Evolutionary conservation across 306 rosid species (phyloP).

Genomic region (Vicia sativa): DNA sequence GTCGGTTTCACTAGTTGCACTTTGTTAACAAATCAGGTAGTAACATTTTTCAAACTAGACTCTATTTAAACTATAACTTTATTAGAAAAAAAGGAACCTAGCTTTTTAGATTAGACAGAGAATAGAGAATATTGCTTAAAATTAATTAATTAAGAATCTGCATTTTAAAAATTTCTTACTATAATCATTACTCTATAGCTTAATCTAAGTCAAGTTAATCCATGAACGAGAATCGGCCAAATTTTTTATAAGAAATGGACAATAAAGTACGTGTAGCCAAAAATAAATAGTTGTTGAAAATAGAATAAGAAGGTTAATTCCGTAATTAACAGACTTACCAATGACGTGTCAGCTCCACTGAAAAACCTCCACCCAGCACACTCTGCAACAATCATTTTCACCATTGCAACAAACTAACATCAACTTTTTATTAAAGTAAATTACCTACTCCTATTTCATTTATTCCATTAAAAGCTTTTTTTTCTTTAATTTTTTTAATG

Average conservation of each 20-base stretch:
- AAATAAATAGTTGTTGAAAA: not conserved
- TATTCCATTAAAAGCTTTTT: not conserved
- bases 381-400: conserved; percentile 53
- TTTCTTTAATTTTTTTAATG: not conserved
- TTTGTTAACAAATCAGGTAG: not conserved
- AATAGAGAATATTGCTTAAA: not conserved
- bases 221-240: conserved; percentile 1
- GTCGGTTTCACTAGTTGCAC: conserved; percentile 18
- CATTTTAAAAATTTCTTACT: not conserved
- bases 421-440: conserved; percentile 4
- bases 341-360: conserved; percentile 63
- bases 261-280: not conserved
- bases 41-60: conserved; percentile 12
- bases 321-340: conserved; percentile 56
- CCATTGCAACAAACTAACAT: not conserved
- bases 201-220: not conserved
- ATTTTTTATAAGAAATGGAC: not conserved
- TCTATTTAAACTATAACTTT: not conserved
- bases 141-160: not conserved
- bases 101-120: conserved; percentile 28
- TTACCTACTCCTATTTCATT: not conserved
- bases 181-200: not conserved
- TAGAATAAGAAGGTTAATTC: conserved; percentile 32
- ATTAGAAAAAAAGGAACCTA: conserved; percentile 26
- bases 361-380: conserved; percentile 76